phyloP scores from a whole-genome alignment of 1,139 yeast genomes.

The Blastobotrys persicus region DNA sequence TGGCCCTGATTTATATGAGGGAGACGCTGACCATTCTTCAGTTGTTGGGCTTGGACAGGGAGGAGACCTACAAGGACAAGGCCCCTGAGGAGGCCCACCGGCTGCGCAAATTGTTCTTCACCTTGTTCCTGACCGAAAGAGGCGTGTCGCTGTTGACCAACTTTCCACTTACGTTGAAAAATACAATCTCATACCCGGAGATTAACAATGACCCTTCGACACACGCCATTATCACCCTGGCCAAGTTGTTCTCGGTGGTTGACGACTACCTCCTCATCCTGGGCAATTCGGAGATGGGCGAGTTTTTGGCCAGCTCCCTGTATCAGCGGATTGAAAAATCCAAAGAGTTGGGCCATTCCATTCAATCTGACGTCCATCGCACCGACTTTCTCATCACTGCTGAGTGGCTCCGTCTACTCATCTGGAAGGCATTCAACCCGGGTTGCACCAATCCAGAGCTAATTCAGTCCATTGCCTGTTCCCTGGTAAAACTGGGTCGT shows the following conservation, averaged over 20 bases:
- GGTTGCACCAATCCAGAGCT: conserved; percentile 5
- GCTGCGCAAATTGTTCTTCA: conserved; percentile 18
- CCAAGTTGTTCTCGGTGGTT: conserved; percentile 20
- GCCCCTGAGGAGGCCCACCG: conserved; percentile 11
- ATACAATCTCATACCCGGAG: conserved; percentile 17
- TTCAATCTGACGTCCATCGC: conserved; percentile 18
- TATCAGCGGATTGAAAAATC: conserved; percentile 13
- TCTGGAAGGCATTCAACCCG: conserved; percentile 16
- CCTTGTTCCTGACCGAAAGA: conserved; percentile 20
- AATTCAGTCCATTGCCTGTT: conserved; percentile 12
- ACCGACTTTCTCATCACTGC: conserved; percentile 22
- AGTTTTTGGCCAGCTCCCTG: conserved; percentile 5
- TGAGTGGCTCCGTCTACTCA: conserved; percentile 21
- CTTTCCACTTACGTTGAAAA: conserved; percentile 19
- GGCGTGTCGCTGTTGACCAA: conserved; percentile 19
- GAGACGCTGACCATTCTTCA: conserved; percentile 21
- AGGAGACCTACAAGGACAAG: conserved; percentile 15
- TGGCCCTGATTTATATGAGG: conserved; percentile 18
- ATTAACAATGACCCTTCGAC: background rate
- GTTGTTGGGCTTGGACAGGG: conserved; percentile 20
- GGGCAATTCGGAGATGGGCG: conserved; percentile 8
- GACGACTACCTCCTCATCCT: conserved; percentile 17
- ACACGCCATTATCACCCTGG: conserved; percentile 7
- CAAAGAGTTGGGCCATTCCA: conserved; percentile 5
- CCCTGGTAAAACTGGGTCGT: conserved; percentile 9